A percentile compares a stretch with the other conserved stretches of the same genome.
Conservation (phyloP, 352 stramenopile species). For the Phytophthora vignae region DNA sequence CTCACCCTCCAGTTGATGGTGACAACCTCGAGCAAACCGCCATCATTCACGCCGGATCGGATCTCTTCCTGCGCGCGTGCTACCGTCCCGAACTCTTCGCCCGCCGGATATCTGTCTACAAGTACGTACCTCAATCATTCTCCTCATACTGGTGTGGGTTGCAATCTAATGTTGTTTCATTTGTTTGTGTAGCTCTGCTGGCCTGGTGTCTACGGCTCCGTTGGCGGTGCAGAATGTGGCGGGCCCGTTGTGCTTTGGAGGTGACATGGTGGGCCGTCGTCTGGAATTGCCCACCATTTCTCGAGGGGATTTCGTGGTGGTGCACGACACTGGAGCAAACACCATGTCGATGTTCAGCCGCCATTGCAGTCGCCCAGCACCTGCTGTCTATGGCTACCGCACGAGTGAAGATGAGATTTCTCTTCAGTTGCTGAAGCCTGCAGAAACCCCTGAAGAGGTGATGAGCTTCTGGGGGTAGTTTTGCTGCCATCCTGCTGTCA, state of each 20-base stretch:
- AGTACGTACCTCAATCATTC: constrained; percentile 49
- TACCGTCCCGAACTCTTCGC: constrained; percentile 85
- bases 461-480: constrained; percentile 82
- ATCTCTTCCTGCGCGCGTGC: constrained; percentile 90
- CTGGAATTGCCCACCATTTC: constrained; percentile 68
- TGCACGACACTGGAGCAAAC: constrained; percentile 90
- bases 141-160: neutral
- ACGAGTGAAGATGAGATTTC: constrained; percentile 53
- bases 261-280: constrained; percentile 85
- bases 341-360: constrained; percentile 90
- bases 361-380: constrained; percentile 86
- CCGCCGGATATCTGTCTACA: constrained; percentile 87
- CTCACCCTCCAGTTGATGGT: constrained; percentile 49
- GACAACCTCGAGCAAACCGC: constrained; percentile 64
- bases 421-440: constrained; percentile 77
- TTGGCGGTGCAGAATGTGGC: constrained; percentile 80
- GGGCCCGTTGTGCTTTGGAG: constrained; percentile 92
- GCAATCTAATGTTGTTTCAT: constrained; percentile 8
- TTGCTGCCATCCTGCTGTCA: neutral
- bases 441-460: constrained; percentile 77
- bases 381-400: constrained; percentile 86
- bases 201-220: constrained; percentile 53
- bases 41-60: constrained; percentile 91
- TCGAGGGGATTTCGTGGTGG: constrained; percentile 83
- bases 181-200: constrained; percentile 45